Percentiles rank a stretch among this genome's conserved stretches.
Conservation (phyloP, 1,284 basidiomycete genomes). For the Entoloma clypeatum region DNA sequence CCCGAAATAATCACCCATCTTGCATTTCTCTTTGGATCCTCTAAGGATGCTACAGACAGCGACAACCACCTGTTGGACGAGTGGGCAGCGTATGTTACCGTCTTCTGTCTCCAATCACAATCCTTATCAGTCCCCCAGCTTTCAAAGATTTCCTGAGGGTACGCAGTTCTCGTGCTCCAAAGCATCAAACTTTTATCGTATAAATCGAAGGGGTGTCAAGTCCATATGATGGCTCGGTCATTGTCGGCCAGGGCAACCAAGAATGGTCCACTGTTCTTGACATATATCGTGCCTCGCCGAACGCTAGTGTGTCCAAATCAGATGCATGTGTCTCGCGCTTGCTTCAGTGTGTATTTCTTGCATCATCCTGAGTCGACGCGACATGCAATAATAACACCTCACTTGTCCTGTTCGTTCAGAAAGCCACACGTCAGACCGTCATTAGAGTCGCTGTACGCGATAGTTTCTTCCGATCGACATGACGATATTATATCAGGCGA, state of each 20-base stretch:
- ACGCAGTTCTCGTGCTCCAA: background rate
- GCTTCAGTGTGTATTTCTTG: constrained; percentile 17
- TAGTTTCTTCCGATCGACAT: constrained; percentile 33
- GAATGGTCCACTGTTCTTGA: constrained; percentile 16
- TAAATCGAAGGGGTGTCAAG: background rate
- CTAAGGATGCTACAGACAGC: constrained; percentile 18
- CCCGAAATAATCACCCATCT: constrained; percentile 20
- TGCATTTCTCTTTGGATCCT: constrained; percentile 24
- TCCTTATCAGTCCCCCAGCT: constrained; percentile 8
- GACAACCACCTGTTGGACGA: constrained; percentile 23
- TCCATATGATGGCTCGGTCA: background rate
- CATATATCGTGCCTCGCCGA: constrained; percentile 6
- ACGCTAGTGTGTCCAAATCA: background rate
- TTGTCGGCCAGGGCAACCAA: constrained; percentile 10
- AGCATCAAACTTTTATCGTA: background rate
- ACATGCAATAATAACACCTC: background rate
- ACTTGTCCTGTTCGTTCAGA: constrained; percentile 15
- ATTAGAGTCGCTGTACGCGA: constrained; percentile 27
- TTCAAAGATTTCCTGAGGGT: constrained; percentile 12
- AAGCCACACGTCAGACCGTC: constrained; percentile 24
- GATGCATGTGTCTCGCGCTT: constrained; percentile 15
- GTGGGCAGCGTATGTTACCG: constrained; percentile 25
- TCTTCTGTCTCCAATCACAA: constrained; percentile 2
- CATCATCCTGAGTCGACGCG: background rate
- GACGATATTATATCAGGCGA: constrained; percentile 78